Conservation (phyloP, 139 green algal genomes). For the Chlorella ohadii region DNA sequence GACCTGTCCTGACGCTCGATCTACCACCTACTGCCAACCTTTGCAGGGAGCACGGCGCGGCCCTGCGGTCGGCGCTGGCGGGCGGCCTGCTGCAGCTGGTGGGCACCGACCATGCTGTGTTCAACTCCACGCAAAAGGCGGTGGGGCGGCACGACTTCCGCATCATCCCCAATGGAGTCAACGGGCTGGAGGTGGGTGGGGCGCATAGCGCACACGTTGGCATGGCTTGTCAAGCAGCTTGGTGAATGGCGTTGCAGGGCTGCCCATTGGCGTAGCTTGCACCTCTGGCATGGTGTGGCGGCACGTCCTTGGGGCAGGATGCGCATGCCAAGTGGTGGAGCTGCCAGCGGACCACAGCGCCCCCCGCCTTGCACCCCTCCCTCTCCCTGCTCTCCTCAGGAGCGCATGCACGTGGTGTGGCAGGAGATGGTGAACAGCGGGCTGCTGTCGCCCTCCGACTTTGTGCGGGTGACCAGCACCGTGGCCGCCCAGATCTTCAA, state of each 20-base stretch:
- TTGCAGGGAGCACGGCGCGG: slow-evolving; percentile 49
- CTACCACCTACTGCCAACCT: too few relatives aligned
- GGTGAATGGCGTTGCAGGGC: too few relatives aligned
- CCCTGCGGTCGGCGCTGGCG: slow-evolving; percentile 46
- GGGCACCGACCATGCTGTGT: slow-evolving; percentile 92
- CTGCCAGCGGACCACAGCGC: background rate
- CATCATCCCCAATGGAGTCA: slow-evolving; percentile 95
- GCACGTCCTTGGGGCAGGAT: too few relatives aligned
- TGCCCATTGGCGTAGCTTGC: too few relatives aligned
- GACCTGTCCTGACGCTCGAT: too few relatives aligned
- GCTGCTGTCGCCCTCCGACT: slow-evolving; percentile 76
- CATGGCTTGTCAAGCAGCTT: too few relatives aligned
- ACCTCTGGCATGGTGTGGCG: too few relatives aligned
- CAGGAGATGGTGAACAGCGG: slow-evolving; percentile 87
- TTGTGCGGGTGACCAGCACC: slow-evolving; percentile 88
- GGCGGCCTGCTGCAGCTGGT: slow-evolving; percentile 68
- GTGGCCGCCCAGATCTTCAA: slow-evolving; percentile 91
- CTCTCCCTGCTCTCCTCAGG: background rate
- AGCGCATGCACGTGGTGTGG: slow-evolving; percentile 89
- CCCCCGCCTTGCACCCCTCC: background rate
- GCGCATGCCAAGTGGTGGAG: too few relatives aligned
- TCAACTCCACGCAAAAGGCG: slow-evolving; percentile 93
- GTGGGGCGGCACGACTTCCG: slow-evolving; percentile 88
- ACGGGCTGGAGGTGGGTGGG: slow-evolving; percentile 91
- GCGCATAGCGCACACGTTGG: too few relatives aligned